Percentiles rank a stretch among this genome's conserved stretches.
Evolutionary conservation across 805 yeast genomes (phyloP).

Genomic region (Suhomyces xylopsoci): DNA sequence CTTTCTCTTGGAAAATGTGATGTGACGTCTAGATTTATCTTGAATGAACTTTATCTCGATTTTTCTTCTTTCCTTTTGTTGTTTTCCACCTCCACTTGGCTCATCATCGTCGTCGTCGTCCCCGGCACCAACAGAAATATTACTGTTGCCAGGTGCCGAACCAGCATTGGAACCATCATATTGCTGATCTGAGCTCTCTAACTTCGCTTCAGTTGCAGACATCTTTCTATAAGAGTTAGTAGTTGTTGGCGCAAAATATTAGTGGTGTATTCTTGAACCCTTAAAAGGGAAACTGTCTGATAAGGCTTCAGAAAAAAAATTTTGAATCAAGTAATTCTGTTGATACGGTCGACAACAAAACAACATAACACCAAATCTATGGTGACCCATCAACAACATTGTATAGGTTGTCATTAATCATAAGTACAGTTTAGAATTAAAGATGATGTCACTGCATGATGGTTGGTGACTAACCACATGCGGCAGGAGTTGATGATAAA

Average conservation of each 20-base stretch:
- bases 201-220: constrained; percentile 42
- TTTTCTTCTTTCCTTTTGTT: constrained; percentile 68
- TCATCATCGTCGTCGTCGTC: constrained; percentile 55
- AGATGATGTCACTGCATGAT: neutral
- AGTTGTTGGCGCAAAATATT: neutral
- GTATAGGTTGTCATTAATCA: neutral
- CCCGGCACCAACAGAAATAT: constrained; percentile 25
- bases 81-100: constrained; percentile 44
- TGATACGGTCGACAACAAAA: neutral
- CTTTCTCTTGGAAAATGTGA: constrained; percentile 95
- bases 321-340: constrained; percentile 4
- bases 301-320: constrained; percentile 12
- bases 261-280: neutral
- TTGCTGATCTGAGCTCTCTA: constrained; percentile 27
- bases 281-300: constrained; percentile 15
- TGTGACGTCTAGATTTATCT: constrained; percentile 96
- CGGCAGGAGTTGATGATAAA: neutral
- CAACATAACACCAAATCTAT: neutral
- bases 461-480: neutral
- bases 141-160: constrained; percentile 15
- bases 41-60: constrained; percentile 96
- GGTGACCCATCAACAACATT: neutral
- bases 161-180: constrained; percentile 12
- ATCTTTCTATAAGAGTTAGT: constrained; percentile 21
- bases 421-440: neutral